Evolutionary conservation across 2,329 filamentous ascomycete genomes (phyloP).

Genomic region (Lecanicillium sp.): DNA sequence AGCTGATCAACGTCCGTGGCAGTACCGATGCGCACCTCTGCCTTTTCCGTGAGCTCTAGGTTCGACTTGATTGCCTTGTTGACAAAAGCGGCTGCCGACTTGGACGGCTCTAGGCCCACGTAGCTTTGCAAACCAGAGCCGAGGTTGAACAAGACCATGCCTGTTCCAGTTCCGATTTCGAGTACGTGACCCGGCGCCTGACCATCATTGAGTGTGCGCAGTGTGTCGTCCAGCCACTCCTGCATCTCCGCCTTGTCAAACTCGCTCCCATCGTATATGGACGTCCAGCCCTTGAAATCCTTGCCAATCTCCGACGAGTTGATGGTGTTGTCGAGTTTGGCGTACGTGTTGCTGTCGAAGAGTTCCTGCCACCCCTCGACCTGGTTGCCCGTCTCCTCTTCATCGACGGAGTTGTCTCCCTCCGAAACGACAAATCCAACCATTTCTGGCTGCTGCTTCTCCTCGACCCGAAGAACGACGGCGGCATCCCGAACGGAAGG

Average conservation of each 20-base stretch:
- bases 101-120: conserved; percentile 24
- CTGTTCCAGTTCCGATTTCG: conserved; percentile 26
- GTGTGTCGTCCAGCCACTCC: conserved; percentile 28
- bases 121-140: conserved; percentile 18
- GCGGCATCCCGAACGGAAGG: conserved; percentile 17
- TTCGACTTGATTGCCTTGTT: conserved; percentile 13
- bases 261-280: conserved; percentile 24
- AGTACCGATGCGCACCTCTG: conserved; percentile 17
- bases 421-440: conserved; percentile 12
- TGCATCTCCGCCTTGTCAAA: conserved; percentile 26
- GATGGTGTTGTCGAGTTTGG: conserved; percentile 13
- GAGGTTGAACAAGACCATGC: conserved; percentile 29
- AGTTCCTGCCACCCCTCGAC: conserved; percentile 18
- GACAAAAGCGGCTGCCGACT: conserved; percentile 19
- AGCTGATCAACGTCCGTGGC: conserved; percentile 18
- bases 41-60: conserved; percentile 14
- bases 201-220: conserved; percentile 18
- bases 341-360: conserved; percentile 17
- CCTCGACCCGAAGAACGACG: conserved; percentile 13
- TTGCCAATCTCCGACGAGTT: conserved; percentile 16
- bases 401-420: neutral
- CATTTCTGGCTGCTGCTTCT: conserved; percentile 9
- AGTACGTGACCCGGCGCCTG: conserved; percentile 18
- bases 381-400: conserved; percentile 13
- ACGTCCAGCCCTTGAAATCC: conserved; percentile 28